Conservation (phyloP, 1,284 basidiomycete genomes). For the Chondrostereum purpureum region DNA sequence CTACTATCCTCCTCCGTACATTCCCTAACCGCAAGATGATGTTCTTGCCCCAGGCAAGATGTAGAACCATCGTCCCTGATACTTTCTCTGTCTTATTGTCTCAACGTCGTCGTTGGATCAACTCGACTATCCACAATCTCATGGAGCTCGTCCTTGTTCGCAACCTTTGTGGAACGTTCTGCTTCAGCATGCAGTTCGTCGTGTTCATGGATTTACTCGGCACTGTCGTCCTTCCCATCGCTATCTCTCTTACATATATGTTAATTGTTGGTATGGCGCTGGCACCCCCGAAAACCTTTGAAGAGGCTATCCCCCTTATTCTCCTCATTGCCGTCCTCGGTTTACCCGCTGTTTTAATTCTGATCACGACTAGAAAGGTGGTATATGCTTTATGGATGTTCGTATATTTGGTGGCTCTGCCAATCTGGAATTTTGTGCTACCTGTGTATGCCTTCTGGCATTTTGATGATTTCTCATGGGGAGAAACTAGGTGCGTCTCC, state of each 20-base stretch:
- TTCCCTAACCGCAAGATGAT: constrained; percentile 99
- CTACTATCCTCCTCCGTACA: constrained; percentile 89
- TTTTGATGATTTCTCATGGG: constrained; percentile 99
- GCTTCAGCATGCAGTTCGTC: constrained; percentile 97
- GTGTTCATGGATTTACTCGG: constrained; percentile 98
- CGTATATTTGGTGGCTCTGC: constrained; percentile 87
- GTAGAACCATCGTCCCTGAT: constrained; percentile 94
- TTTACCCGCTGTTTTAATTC: constrained; percentile 87
- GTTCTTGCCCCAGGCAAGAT: constrained; percentile 95
- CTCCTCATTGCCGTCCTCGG: constrained; percentile 88
- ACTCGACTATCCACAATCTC: constrained; percentile 97
- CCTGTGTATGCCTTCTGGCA: constrained; percentile 98
- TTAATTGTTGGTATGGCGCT: constrained; percentile 82
- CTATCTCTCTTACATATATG: constrained; percentile 87
- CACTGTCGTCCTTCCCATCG: constrained; percentile 91
- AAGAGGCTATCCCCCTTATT: constrained; percentile 92
- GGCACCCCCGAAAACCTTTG: constrained; percentile 77
- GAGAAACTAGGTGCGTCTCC: constrained; percentile 80
- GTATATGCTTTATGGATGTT: constrained; percentile 98
- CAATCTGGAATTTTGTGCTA: constrained; percentile 93
- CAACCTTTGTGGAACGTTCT: constrained; percentile 93
- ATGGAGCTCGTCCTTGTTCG: constrained; percentile 98
- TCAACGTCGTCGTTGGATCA: constrained; percentile 98
- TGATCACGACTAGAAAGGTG: constrained; percentile 91
- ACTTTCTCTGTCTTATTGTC: constrained; percentile 91